Percentiles rank a stretch among this genome's conserved stretches.
phyloP scores from a whole-genome alignment of 768 basidiomycete genomes.

The Russula sp. region DNA sequence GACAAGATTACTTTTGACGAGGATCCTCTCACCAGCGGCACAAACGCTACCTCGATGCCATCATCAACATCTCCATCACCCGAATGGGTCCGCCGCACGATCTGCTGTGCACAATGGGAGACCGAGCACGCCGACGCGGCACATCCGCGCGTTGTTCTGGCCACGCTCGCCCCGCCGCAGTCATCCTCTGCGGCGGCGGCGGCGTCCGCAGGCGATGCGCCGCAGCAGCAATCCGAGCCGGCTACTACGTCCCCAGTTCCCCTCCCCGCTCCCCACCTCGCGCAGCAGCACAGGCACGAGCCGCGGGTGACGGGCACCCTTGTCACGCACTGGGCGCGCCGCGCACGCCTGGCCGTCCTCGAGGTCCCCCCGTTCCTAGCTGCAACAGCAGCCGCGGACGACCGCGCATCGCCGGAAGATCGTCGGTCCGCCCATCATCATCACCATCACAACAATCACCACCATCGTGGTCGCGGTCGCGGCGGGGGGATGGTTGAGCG shows the following conservation, averaged over 20 bases:
- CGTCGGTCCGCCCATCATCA: conserved; percentile 22
- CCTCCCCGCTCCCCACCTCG: conserved; percentile 47
- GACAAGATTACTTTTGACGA: conserved; percentile 57
- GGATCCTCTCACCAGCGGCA: conserved; percentile 21
- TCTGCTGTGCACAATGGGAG: conserved; percentile 80
- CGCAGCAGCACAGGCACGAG: conserved; percentile 49
- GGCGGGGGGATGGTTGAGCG: conserved; percentile 60
- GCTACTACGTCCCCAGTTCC: conserved; percentile 49
- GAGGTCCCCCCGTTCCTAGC: conserved; percentile 42
- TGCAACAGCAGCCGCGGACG: conserved; percentile 8
- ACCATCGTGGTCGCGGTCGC: conserved; percentile 23
- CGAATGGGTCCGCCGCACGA: conserved; percentile 80
- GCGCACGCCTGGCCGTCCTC: conserved; percentile 52
- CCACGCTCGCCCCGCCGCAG: conserved; percentile 35
- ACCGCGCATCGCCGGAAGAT: conserved; percentile 29
- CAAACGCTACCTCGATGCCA: conserved; percentile 24
- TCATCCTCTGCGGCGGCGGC: not conserved
- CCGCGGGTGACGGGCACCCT: conserved; percentile 57
- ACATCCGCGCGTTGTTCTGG: conserved; percentile 53
- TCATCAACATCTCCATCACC: conserved; percentile 43
- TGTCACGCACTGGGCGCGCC: conserved; percentile 61
- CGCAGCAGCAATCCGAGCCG: conserved; percentile 3
- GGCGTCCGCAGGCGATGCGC: not conserved
- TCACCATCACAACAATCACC: conserved; percentile 7
- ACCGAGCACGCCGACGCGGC: conserved; percentile 42